Evolutionary conservation across 2,329 filamentous ascomycete genomes (phyloP).

Genomic region (Geosmithia morbida): DNA sequence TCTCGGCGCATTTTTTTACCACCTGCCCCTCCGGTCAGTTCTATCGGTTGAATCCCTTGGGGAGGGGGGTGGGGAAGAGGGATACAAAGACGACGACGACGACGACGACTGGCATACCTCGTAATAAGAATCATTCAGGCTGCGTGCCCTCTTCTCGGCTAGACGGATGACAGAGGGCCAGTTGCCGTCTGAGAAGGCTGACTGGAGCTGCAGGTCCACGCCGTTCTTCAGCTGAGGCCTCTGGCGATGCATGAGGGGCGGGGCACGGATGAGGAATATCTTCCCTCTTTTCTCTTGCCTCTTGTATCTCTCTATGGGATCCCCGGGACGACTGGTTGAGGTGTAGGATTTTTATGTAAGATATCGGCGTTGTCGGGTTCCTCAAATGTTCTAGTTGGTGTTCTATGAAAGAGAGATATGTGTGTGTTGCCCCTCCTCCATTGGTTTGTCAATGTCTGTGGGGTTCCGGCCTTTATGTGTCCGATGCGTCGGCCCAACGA

Average conservation of each 20-base stretch:
- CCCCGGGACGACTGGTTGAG: too few species aligned
- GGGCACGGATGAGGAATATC: neutral
- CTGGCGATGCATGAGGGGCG: slow-evolving; percentile 15
- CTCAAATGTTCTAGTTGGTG: too few species aligned
- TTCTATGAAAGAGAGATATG: too few species aligned
- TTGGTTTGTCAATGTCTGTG: too few species aligned
- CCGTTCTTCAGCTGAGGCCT: slow-evolving; percentile 28
- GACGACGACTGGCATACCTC: slow-evolving; percentile 22
- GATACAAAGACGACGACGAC: too few species aligned
- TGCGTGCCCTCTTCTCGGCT: slow-evolving; percentile 33
- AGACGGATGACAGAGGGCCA: slow-evolving; percentile 36
- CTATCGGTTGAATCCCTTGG: too few species aligned
- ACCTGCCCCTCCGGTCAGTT: slow-evolving; percentile 14
- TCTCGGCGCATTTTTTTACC: slow-evolving; percentile 34
- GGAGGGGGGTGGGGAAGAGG: too few species aligned
- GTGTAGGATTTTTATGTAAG: too few species aligned
- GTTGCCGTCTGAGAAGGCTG: slow-evolving; percentile 37
- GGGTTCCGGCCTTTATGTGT: too few species aligned
- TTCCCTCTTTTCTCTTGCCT: neutral
- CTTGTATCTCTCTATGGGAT: neutral
- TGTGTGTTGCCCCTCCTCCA: too few species aligned
- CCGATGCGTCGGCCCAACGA: too few species aligned
- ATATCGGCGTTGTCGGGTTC: too few species aligned
- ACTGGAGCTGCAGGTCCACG: slow-evolving; percentile 39
- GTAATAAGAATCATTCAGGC: slow-evolving; percentile 39